Conservation (phyloP, 805 yeast genomes). For the Zygosaccharomyces bailii region DNA sequence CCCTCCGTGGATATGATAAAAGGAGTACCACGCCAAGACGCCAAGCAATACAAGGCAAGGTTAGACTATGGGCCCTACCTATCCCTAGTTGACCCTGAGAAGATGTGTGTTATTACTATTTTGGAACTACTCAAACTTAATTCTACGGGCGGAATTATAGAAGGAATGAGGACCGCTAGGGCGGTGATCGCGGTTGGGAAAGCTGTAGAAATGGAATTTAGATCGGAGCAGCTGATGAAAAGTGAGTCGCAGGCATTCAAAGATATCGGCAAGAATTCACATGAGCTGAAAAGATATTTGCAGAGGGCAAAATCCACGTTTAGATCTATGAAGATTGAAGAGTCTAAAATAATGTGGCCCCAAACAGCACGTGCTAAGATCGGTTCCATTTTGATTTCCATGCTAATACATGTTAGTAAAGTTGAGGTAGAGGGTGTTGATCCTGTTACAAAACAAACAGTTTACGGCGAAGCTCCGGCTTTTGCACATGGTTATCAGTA, state of each 20-base stretch:
- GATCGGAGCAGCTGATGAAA: conserved; percentile 60
- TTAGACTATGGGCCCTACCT: conserved; percentile 74
- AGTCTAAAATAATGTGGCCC: conserved; percentile 51
- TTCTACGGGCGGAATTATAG: conserved; percentile 69
- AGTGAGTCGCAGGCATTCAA: conserved; percentile 54
- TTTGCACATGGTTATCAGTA: conserved; percentile 86
- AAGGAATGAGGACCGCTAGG: conserved; percentile 81
- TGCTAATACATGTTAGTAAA: conserved; percentile 76
- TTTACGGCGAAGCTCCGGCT: conserved; percentile 82
- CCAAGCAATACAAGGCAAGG: conserved; percentile 40
- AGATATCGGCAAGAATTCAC: conserved; percentile 48
- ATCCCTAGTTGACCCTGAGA: conserved; percentile 67
- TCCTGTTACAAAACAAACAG: conserved; percentile 66
- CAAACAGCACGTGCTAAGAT: conserved; percentile 58
- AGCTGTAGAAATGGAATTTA: conserved; percentile 80
- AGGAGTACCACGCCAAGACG: conserved; percentile 8
- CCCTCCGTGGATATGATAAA: conserved; percentile 11
- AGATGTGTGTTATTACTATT: conserved; percentile 79
- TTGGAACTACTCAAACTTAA: conserved; percentile 73
- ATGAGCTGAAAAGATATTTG: conserved; percentile 41
- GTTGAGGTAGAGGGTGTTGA: conserved; percentile 76
- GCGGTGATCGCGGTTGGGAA: conserved; percentile 79
- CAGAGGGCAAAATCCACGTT: conserved; percentile 39
- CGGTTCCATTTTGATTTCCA: conserved; percentile 75
- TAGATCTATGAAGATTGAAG: conserved; percentile 38